Evolutionary conservation across 805 yeast species (phyloP), one percentile per base, ranked within the genome.

Genomic region (Kluyveromyces starmeri): DNA sequence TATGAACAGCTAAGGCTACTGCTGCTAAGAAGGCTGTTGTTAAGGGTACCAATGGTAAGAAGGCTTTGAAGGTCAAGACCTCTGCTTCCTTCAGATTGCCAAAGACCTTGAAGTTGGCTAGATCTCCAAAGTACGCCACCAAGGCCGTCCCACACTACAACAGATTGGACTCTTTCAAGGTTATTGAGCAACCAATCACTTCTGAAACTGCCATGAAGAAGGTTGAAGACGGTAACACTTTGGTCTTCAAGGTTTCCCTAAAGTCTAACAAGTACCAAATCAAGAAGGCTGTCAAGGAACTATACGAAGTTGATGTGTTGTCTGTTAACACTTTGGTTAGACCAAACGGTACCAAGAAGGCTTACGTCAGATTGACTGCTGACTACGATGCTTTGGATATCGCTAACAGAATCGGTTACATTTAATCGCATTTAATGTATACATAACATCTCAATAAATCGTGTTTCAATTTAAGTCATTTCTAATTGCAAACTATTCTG

Each of bases 331-430:
- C 98, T 58, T 77, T 92, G 68, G 73, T 92, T 64, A 85, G 95
- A 75, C 96, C 98, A 68, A 88, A 92, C 71, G 98, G 98, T 71
- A 83, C 96, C 75, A 92, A 92, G 85, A 92, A 92, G 81, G 98
- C 98, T 66, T 92, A 82, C 79, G 89, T 92, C 67, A 85, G 94
- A 77, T 83, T 92, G 68, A 85, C 97, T 64, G 89, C 95, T 67
- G 98, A 92, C 72, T 83, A 79, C 78, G 98, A 92, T 74, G 97
- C 97, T 70, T 83, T 92, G 67, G 98, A 92, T 70, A 86, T 92
- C 70, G 98, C 98, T 68, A 88, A 88, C 95, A 85, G 92, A 75
- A 92, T 89, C 66, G 98, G 98, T 74, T 88, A 86, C 94, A 81
- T 89, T 70, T 89, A 77, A 83, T 59, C 51, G 40, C 34, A 33